Evolutionary conservation across 1,284 basidiomycete genomes (phyloP).

Genomic region (Ceratobasidium sp.): DNA sequence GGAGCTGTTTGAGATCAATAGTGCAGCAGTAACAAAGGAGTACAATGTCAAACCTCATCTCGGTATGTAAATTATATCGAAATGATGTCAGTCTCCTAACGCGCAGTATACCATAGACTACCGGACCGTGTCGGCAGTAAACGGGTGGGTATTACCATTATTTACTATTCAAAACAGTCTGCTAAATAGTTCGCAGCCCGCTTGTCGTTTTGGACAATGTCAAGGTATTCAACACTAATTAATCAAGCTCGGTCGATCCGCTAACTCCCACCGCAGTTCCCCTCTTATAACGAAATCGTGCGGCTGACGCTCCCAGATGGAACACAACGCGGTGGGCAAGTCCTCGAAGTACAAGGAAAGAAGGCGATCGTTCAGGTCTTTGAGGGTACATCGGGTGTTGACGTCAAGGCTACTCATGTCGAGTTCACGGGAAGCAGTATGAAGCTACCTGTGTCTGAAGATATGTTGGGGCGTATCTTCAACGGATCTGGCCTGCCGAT

Average conservation of each 20-base stretch:
- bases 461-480: constrained; percentile 99
- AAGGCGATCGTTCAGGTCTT: constrained; percentile 99
- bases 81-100: constrained; percentile 8
- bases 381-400: constrained; percentile 97
- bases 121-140: constrained; percentile 95
- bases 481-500: constrained; percentile 99
- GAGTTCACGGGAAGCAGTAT: constrained; percentile 98
- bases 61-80: constrained; percentile 67
- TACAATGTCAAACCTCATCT: constrained; percentile 91
- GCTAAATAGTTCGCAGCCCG: constrained; percentile 68
- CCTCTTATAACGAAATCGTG: constrained; percentile 99
- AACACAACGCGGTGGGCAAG: constrained; percentile 94
- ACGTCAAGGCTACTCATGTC: constrained; percentile 97
- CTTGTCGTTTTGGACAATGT: constrained; percentile 98
- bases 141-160: constrained; percentile 76
- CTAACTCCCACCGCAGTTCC: constrained; percentile 73
- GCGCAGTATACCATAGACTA: constrained; percentile 74
- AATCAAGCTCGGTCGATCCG: constrained; percentile 32
- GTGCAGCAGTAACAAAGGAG: constrained; percentile 87
- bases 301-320: constrained; percentile 97
- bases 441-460: constrained; percentile 99
- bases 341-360: constrained; percentile 98
- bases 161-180: constrained; percentile 48
- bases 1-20: constrained; percentile 87
- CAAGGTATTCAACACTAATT: constrained; percentile 72